A percentile compares a stretch with the other conserved stretches of the same genome.
phyloP scores from a whole-genome alignment of 176 grass and related monocot genomes.

The Zoysia japonica region DNA sequence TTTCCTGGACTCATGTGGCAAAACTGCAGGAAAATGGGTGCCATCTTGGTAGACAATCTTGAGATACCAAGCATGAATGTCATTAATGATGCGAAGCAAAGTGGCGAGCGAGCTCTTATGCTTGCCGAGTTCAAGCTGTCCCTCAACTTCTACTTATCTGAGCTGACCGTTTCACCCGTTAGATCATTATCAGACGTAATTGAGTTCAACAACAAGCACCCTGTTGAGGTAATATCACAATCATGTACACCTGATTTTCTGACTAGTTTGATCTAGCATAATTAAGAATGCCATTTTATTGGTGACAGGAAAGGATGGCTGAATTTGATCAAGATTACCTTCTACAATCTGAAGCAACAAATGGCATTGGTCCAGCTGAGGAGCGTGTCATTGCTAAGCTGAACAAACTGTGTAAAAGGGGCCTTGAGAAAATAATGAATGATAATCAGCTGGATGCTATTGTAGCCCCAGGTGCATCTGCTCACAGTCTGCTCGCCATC shows the following conservation, averaged over 20 bases:
- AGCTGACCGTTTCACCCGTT: conserved; percentile 51
- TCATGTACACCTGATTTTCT: not conserved
- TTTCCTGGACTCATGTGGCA: not conserved
- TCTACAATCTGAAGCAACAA: conserved; percentile 63
- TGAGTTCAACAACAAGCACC: conserved; percentile 62
- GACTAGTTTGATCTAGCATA: not conserved
- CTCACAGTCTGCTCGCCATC: conserved; percentile 60
- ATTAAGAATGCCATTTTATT: not conserved
- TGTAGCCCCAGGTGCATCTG: conserved; percentile 50
- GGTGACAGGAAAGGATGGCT: conserved; percentile 58
- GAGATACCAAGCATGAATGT: conserved; percentile 66
- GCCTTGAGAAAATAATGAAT: conserved; percentile 66
- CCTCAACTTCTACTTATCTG: conserved; percentile 69
- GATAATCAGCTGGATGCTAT: conserved; percentile 62
- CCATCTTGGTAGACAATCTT: conserved; percentile 67
- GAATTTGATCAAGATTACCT: conserved; percentile 67
- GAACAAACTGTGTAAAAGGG: conserved; percentile 49
- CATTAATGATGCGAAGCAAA: conserved; percentile 54
- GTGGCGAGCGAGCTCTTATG: conserved; percentile 56
- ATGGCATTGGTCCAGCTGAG: conserved; percentile 51
- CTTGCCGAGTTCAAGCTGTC: conserved; percentile 78
- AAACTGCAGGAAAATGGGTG: conserved; percentile 59
- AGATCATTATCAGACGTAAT: conserved; percentile 80
- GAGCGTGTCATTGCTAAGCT: conserved; percentile 55
- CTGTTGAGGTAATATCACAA: conserved; percentile 41